phyloP scores from a whole-genome alignment of 495 filamentous ascomycete genomes.

The Podospora appendiculata region DNA sequence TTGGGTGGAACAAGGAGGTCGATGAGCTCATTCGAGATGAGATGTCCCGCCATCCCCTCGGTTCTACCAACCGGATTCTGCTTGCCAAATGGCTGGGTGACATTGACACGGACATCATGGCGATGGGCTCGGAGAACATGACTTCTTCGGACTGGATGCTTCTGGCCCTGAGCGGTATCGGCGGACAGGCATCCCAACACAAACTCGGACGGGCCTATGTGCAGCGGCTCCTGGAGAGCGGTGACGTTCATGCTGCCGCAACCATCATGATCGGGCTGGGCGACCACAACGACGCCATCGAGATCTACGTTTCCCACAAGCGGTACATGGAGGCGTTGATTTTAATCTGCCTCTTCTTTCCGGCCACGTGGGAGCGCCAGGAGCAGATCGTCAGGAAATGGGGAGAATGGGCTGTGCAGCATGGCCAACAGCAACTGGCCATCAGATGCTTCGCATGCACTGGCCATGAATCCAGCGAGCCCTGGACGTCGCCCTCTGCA shows the following conservation, averaged over 20 bases:
- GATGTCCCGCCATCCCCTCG: conserved; percentile 61
- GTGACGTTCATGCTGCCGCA: conserved; percentile 85
- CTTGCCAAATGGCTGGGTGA: conserved; percentile 91
- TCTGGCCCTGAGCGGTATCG: conserved; percentile 82
- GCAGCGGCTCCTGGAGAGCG: conserved; percentile 78
- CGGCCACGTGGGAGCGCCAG: conserved; percentile 81
- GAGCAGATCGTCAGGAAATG: conserved; percentile 83
- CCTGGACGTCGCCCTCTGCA: conserved; percentile 77
- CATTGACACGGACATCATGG: conserved; percentile 72
- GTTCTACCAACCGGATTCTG: conserved; percentile 69
- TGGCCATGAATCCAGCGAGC: conserved; percentile 62
- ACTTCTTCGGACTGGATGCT: conserved; percentile 96
- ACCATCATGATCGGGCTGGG: conserved; percentile 88
- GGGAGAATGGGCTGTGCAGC: conserved; percentile 85
- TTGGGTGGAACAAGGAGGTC: conserved; percentile 89
- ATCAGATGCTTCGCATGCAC: conserved; percentile 88
- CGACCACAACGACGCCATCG: conserved; percentile 89
- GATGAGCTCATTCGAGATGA: conserved; percentile 82
- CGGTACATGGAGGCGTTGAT: conserved; percentile 86
- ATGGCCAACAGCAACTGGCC: conserved; percentile 80
- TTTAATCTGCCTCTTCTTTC: conserved; percentile 66
- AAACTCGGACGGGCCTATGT: conserved; percentile 90
- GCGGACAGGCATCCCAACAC: conserved; percentile 69
- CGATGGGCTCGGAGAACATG: conserved; percentile 69
- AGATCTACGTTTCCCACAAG: conserved; percentile 90